These are phyloP conservation scores for Lycium ferocissimum DNA, from an alignment of 257 asterid genomes.

Conservation along the genomic window DNA sequence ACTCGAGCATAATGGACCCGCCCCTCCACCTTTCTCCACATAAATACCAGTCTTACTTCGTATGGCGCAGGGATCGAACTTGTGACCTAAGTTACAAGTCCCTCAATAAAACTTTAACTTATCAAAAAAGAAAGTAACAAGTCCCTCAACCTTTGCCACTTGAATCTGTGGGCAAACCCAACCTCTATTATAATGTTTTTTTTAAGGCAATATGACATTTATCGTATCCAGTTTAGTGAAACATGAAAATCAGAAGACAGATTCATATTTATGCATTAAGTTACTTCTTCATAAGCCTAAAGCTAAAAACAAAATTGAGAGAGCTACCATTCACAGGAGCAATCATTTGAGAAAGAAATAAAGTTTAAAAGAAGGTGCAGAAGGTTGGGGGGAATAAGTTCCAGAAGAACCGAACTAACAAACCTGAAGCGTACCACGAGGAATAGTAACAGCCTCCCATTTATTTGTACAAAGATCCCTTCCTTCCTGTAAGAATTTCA, in stretches of 20 bases:
- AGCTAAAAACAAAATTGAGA: neutral
- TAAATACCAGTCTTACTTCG: too few relatives aligned
- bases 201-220: neutral
- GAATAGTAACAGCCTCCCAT: slow-evolving; percentile 88
- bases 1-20: too few relatives aligned
- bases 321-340: neutral
- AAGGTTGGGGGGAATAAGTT: slow-evolving; percentile 1
- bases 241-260: neutral
- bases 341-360: slow-evolving; percentile 9
- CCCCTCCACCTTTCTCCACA: too few relatives aligned
- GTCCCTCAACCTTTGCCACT: too few relatives aligned
- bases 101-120: too few relatives aligned
- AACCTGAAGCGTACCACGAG: slow-evolving; percentile 99
- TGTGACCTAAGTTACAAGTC: too few relatives aligned
- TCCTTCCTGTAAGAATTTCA: slow-evolving; percentile 76
- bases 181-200: neutral
- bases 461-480: slow-evolving; percentile 54
- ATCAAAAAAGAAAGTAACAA: too few relatives aligned
- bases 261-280: neutral
- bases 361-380: neutral
- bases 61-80: too few relatives aligned
- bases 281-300: neutral
- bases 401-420: slow-evolving; percentile 53
- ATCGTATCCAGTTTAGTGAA: neutral
- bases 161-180: neutral